A percentile compares a stretch with the other conserved stretches of the same genome.
Evolutionary conservation across 2,329 filamentous ascomycete genomes (phyloP).

Genomic region (Colletotrichum melonis): DNA sequence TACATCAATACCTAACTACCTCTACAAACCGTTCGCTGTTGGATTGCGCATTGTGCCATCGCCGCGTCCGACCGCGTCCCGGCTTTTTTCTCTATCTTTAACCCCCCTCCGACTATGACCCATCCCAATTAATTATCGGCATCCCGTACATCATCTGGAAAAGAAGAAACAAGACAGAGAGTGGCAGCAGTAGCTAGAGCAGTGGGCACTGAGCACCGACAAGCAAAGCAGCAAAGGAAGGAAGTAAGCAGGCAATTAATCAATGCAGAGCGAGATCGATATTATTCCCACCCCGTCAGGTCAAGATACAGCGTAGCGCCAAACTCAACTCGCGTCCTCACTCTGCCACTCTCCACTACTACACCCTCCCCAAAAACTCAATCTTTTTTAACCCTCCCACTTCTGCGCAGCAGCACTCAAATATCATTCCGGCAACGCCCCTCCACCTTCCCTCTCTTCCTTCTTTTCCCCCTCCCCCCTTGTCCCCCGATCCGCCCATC

Average conservation of each 20-base stretch:
- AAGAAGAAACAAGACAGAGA: background rate
- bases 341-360: background rate
- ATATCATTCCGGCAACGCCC: slow-evolving; percentile 23
- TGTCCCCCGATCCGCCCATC: slow-evolving; percentile 6
- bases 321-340: slow-evolving; percentile 18
- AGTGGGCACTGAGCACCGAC: background rate
- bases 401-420: background rate
- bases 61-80: slow-evolving; percentile 21
- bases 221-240: background rate
- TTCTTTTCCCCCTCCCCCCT: background rate
- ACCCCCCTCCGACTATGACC: background rate
- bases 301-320: slow-evolving; percentile 16
- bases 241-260: background rate
- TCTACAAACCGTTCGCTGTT: background rate
- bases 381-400: background rate
- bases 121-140: background rate
- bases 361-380: slow-evolving; percentile 12
- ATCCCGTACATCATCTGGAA: background rate
- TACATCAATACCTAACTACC: slow-evolving; percentile 3
- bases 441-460: background rate
- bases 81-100: background rate
- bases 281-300: background rate
- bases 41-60: background rate
- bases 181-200: background rate
- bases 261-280: background rate